Evolutionary conservation across 192 early-diverging fungal species (phyloP), one percentile per base, ranked within the genome.

Genomic region (Obelidium mucronatum): DNA sequence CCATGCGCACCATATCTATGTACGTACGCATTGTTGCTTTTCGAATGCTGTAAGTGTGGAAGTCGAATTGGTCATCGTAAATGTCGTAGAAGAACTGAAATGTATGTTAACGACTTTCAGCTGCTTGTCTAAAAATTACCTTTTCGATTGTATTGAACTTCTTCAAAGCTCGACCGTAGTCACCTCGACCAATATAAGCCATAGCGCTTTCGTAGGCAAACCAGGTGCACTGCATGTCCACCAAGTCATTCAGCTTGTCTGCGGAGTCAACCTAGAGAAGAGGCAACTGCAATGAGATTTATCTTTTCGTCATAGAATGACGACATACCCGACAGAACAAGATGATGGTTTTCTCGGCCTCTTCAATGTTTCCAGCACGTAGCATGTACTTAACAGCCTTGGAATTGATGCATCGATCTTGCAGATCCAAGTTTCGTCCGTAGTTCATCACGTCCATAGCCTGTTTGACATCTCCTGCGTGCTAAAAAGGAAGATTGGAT

Each of bases 331-430:
- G 87, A 2, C 93, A 90, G 84, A 99, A 98, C 66, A 96, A 72
- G 6, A 91, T 84, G 35, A 95, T 89, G 11, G 91, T 94, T 78
- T 92, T 90, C 62, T 96, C 93, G 1, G 97, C 97, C 75, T 94
- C 92, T 3, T 83, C 89, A n/a, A 93, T 79, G 37, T 93, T 82
- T 77, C 92, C 87, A 59, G 91, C 88, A 65, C 94, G 89, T 37
- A 97, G 84, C 92, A 95, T 93, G 81, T 99, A 99, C 80, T 97
- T 97, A 17, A 92, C 89, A 70, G 92, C 92, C 79, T 96, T 97
- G 19, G 94, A 88, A 83, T 97, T 99, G 85, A 98, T 90, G 71
- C 92, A 97, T 22, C 97, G 89, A 84, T 99, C 97, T 80, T 95
- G 93, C 64, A 97, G 81, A 81, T 99, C 97, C 73, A 94, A 75